Evolutionary conservation across 1,284 basidiomycete species (phyloP).

Genomic region (Leccinum fallax): DNA sequence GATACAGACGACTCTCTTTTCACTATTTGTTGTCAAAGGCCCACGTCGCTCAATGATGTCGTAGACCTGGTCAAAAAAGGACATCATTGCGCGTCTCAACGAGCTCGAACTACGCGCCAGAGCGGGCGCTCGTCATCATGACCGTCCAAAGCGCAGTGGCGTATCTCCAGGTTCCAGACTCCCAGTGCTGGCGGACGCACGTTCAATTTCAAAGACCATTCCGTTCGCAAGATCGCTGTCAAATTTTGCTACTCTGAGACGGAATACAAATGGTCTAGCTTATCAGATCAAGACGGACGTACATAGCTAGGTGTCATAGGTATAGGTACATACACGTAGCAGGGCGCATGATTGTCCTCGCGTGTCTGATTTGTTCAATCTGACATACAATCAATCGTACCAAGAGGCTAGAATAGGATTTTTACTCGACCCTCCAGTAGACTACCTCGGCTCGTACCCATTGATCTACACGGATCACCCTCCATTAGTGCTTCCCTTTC

Average conservation of each 20-base stretch:
- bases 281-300: conserved; percentile 55
- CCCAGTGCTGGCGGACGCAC: conserved; percentile 25
- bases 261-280: conserved; percentile 86
- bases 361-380: background rate
- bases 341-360: background rate
- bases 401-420: background rate
- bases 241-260: conserved; percentile 89
- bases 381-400: background rate
- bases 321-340: background rate
- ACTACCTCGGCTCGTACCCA: background rate
- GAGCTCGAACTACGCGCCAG: conserved; percentile 47
- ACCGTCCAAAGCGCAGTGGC: conserved; percentile 6
- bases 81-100: conserved; percentile 64
- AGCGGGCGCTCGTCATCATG: conserved; percentile 5
- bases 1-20: conserved; percentile 30
- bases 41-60: conserved; percentile 45
- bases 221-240: conserved; percentile 87
- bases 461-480: background rate
- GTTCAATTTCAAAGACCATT: conserved; percentile 70
- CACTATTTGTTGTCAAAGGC: conserved; percentile 29
- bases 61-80: conserved; percentile 58
- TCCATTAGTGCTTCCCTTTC: background rate
- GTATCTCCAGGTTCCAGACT: conserved; percentile 3
- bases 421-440: background rate
- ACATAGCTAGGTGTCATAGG: background rate